phyloP scores from a whole-genome alignment of 805 yeast species.

The Suhomyces vadensis region DNA sequence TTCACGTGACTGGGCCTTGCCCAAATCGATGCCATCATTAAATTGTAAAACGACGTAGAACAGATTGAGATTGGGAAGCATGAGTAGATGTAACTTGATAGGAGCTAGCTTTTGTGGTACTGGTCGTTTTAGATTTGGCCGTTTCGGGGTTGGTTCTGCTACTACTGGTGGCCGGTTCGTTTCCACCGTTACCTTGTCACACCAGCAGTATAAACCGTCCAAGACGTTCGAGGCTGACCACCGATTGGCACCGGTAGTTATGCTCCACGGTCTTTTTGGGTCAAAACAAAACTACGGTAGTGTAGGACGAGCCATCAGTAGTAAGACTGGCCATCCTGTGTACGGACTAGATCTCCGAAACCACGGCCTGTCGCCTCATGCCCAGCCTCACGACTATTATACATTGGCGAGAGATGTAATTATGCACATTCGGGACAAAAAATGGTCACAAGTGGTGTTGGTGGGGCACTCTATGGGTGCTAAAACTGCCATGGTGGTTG shows the following conservation, averaged over 20 bases:
- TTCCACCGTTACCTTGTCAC: conserved; percentile 5
- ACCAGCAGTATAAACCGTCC: conserved; percentile 10
- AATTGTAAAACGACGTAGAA: too few relatives aligned
- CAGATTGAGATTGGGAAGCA: too few relatives aligned
- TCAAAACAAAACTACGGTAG: conserved; percentile 44
- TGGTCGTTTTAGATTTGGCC: too few relatives aligned
- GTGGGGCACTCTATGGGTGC: conserved; percentile 67
- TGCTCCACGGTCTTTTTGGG: conserved; percentile 60
- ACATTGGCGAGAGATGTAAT: conserved; percentile 46
- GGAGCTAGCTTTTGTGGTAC: too few relatives aligned
- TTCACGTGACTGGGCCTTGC: too few relatives aligned
- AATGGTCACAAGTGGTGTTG: conserved; percentile 18
- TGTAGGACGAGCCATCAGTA: conserved; percentile 37
- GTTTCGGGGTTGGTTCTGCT: not conserved
- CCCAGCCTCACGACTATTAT: conserved; percentile 45
- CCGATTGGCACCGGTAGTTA: conserved; percentile 41
- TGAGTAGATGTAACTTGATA: too few relatives aligned
- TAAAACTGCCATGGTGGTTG: conserved; percentile 50
- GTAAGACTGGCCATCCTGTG: conserved; percentile 31
- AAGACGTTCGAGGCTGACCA: conserved; percentile 3
- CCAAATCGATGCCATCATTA: too few relatives aligned
- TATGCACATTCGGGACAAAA: conserved; percentile 28
- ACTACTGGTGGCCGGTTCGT: not conserved
- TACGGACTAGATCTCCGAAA: conserved; percentile 53
- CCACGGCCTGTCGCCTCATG: conserved; percentile 53